Base-by-base conservation (phyloP, 2,329 filamentous ascomycete species). In the Aspergillus sp. region DNA sequence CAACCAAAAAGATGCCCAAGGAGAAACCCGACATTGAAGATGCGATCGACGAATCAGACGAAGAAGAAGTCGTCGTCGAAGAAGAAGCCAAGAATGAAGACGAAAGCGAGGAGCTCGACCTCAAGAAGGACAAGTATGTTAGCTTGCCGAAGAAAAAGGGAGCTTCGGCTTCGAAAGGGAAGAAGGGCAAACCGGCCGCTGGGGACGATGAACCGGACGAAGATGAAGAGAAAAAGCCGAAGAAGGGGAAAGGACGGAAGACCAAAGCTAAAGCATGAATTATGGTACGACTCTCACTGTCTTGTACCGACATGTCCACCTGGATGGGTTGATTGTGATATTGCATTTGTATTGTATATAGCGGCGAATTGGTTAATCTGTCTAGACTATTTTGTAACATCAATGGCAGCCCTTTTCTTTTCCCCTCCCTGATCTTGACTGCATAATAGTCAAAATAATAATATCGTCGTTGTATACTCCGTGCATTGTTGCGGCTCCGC, bases 111-210 rank as follows among this genome's bases (percentile, higher is more conserved):
- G 86, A 89, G 45, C 72, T 82, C n/a, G 88, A 94, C 63, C 66
- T 97, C 44, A 88, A 85, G 61, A 94, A 91, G 63, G 93, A 98
- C 69, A 97, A 96, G 68, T 96, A 94, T 61, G 90, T 97, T 64
- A 94, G 93, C 67, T 79, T 85, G 62, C 88, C 91, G 8, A 96
- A 95, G 75, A 88, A 83, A 66, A 56, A 57, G 27, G 51, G 66
- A 42, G 56, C 71, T 26, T 72, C 73, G 1, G 57, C 61, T 35
- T 57, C 59, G 41, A 69, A 66, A 45, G 62, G 51, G 19, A 73
- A 70, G 55, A 71, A 68, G 72, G 55, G 60, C 49, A 57, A 64
- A 47, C 67, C 64, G 52, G 51, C 44, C 9, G 33, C 32, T 29
- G 42, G 12, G 12, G 42, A 44, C 27, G 67, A 66, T 54, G 56